Conservation (phyloP, 2,329 filamentous ascomycete species). For the Aspergillus ustus region DNA sequence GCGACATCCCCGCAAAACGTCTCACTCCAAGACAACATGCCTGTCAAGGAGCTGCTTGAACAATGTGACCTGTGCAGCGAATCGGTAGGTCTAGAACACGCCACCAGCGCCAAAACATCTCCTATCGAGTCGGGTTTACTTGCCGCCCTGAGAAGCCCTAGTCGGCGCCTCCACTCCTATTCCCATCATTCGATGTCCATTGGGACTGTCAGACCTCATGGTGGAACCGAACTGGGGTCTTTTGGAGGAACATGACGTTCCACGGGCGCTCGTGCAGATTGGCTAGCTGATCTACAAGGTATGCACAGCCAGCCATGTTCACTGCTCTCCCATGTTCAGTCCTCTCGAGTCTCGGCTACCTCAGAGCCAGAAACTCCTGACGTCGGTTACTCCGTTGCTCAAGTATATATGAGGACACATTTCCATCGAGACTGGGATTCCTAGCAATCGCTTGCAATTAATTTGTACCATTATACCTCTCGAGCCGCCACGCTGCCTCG, state of each 20-base stretch:
- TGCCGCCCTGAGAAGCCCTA: background rate
- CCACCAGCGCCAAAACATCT: background rate
- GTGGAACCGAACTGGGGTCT: background rate
- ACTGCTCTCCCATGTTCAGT: conserved; percentile 2
- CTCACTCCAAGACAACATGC: background rate
- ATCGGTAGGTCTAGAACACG: background rate
- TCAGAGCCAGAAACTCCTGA: background rate
- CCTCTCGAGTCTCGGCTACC: background rate
- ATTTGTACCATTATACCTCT: background rate
- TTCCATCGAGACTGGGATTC: background rate
- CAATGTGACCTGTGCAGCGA: background rate
- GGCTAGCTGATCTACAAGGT: background rate
- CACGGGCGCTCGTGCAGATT: background rate
- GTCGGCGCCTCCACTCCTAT: background rate
- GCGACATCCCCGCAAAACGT: background rate
- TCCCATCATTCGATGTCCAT: background rate
- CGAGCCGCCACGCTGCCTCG: conserved; percentile 1
- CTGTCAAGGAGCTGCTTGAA: background rate
- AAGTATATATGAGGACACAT: background rate
- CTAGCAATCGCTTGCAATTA: background rate
- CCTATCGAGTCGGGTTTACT: background rate
- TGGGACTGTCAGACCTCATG: background rate
- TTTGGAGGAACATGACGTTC: background rate
- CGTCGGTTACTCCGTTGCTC: background rate
- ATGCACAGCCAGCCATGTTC: conserved; percentile 1